Conservation (phyloP, 345 rosid species). For the Brassica cretica region DNA sequence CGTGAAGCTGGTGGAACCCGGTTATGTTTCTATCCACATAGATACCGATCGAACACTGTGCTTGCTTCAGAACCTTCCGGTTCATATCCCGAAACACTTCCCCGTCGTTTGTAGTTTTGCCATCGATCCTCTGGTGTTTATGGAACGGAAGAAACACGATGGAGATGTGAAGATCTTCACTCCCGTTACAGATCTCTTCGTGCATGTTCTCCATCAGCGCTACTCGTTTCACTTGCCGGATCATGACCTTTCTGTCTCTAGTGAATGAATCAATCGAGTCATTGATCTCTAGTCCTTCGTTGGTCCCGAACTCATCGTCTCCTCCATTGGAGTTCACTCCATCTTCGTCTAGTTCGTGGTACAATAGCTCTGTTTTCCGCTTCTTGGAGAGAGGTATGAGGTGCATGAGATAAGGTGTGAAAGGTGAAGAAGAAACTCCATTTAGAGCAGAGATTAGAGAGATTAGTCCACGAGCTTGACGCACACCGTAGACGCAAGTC, state of each 20-base stretch:
- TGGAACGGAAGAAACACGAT: constrained; percentile 79
- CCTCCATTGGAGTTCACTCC: constrained; percentile 48
- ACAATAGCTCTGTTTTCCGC: constrained; percentile 47
- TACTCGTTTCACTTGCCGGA: constrained; percentile 62
- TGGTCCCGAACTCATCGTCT: constrained; percentile 78
- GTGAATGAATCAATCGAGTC: constrained; percentile 62
- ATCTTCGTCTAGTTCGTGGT: constrained; percentile 68
- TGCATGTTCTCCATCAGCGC: constrained; percentile 51
- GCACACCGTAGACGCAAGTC: constrained; percentile 68
- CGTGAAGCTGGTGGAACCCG: constrained; percentile 66
- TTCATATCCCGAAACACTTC: constrained; percentile 64
- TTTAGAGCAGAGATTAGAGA: constrained; percentile 55
- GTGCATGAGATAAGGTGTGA: constrained; percentile 66
- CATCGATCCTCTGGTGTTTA: constrained; percentile 86
- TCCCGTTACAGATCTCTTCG: constrained; percentile 67
- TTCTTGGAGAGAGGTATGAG: constrained; percentile 74
- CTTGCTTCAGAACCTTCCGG: constrained; percentile 71
- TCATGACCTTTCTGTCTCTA: constrained; percentile 46
- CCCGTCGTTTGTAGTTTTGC: constrained; percentile 60
- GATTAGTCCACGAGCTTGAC: constrained; percentile 62
- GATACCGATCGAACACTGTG: constrained; percentile 77
- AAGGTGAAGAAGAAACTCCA: constrained; percentile 47
- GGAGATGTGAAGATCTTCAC: constrained; percentile 69
- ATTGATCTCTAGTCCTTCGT: constrained; percentile 76
- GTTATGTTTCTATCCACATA: constrained; percentile 67